Conservation (phyloP, 2,329 filamentous ascomycete genomes). For the Xylariaceae sp. region DNA sequence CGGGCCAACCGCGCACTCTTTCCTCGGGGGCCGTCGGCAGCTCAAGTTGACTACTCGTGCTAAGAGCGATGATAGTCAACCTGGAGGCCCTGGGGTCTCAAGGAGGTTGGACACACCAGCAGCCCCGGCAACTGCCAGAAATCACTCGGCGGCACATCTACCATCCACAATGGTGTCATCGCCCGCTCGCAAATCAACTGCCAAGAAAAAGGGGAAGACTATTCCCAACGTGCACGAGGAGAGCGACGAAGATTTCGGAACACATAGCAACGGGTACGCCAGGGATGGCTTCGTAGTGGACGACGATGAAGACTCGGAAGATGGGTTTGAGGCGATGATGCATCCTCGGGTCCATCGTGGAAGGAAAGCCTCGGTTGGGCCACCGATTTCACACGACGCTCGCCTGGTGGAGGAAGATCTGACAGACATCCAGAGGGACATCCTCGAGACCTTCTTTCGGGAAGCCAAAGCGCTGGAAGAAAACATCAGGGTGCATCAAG, state of each 20-base stretch:
- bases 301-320: constrained; percentile 35
- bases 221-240: constrained; percentile 32
- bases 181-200: constrained; percentile 37
- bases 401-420: constrained; percentile 45
- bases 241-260: constrained; percentile 33
- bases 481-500: constrained; percentile 53
- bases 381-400: constrained; percentile 54
- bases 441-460: constrained; percentile 60
- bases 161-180: constrained; percentile 49
- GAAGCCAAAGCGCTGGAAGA: constrained; percentile 57
- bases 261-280: constrained; percentile 40
- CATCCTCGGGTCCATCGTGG: constrained; percentile 31
- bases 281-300: constrained; percentile 36
- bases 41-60: constrained; percentile 37
- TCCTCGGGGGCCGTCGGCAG: constrained; percentile 40
- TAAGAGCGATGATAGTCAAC: constrained; percentile 32
- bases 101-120: constrained; percentile 34
- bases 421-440: constrained; percentile 53
- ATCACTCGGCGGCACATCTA: constrained; percentile 21
- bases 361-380: constrained; percentile 40
- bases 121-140: constrained; percentile 26
- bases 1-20: constrained; percentile 38
- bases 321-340: constrained; percentile 42
- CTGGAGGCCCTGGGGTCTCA: constrained; percentile 29
- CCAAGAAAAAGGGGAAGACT: constrained; percentile 33